Evolutionary conservation across 2,329 filamentous ascomycete genomes (phyloP).

Genomic region (Aspergillus hortae): DNA sequence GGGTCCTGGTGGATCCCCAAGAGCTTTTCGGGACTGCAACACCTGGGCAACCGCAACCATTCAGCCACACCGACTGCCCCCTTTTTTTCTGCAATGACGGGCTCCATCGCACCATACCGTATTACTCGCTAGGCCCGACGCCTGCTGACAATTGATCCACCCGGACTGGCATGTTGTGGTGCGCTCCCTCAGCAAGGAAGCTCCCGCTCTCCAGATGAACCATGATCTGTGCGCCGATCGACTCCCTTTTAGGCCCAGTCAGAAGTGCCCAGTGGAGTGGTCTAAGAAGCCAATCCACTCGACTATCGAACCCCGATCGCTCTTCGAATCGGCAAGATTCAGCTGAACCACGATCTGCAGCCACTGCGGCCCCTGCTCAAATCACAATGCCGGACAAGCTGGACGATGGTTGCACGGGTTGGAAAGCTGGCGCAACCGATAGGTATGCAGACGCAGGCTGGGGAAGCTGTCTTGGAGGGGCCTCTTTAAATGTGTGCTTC

Average conservation of each 20-base stretch:
- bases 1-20: neutral
- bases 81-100: no score
- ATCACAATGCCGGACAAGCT: constrained; percentile 1
- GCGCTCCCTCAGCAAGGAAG: constrained; percentile 9
- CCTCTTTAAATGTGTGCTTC: constrained; percentile 2
- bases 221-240: constrained; percentile 23
- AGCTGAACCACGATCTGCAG: constrained; percentile 16
- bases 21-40: neutral
- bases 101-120: neutral
- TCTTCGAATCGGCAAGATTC: constrained; percentile 11
- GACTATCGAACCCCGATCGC: constrained; percentile 14
- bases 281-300: constrained; percentile 2
- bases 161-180: constrained; percentile 8
- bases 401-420: constrained; percentile 10
- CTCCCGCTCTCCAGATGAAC: constrained; percentile 13
- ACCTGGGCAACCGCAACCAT: neutral
- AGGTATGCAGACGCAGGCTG: neutral
- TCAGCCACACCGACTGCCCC: neutral
- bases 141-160: constrained; percentile 12
- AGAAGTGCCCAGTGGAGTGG: constrained; percentile 3
- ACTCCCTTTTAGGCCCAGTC: constrained; percentile 11
- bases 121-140: neutral
- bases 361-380: constrained; percentile 9
- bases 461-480: no score
- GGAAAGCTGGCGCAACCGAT: neutral